Conservation (phyloP, 306 rosid species). For the Malus sylvestris region DNA sequence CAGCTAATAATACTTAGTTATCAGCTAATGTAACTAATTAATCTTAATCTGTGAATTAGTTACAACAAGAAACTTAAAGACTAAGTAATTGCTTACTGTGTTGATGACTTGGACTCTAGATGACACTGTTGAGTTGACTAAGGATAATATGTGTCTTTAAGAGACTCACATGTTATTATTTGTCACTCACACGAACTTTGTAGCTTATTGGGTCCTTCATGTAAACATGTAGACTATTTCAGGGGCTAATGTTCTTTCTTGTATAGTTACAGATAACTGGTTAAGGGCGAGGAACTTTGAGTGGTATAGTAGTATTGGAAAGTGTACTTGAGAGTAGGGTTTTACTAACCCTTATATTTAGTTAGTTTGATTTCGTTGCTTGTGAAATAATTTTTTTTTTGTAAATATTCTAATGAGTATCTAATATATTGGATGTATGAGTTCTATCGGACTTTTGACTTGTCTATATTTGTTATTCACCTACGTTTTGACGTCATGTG, state of each 20-base stretch:
- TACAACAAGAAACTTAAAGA: too few relatives aligned
- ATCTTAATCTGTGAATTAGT: too few relatives aligned
- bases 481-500: not conserved
- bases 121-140: too few relatives aligned
- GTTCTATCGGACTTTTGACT: not conserved
- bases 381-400: too few relatives aligned
- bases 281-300: too few relatives aligned
- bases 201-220: not conserved
- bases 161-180: not conserved
- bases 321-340: not conserved
- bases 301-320: too few relatives aligned
- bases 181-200: not conserved
- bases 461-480: not conserved
- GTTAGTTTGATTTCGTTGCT: not conserved
- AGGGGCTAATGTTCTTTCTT: not conserved
- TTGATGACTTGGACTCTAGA: too few relatives aligned
- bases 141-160: too few relatives aligned
- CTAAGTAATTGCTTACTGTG: too few relatives aligned
- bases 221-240: not conserved
- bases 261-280: too few relatives aligned
- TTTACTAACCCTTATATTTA: not conserved
- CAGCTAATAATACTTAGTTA: too few relatives aligned
- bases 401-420: not conserved
- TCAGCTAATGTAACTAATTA: too few relatives aligned
- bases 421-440: not conserved